Conservation (phyloP, 2,329 filamentous ascomycete species). For the Fusarium citri region DNA sequence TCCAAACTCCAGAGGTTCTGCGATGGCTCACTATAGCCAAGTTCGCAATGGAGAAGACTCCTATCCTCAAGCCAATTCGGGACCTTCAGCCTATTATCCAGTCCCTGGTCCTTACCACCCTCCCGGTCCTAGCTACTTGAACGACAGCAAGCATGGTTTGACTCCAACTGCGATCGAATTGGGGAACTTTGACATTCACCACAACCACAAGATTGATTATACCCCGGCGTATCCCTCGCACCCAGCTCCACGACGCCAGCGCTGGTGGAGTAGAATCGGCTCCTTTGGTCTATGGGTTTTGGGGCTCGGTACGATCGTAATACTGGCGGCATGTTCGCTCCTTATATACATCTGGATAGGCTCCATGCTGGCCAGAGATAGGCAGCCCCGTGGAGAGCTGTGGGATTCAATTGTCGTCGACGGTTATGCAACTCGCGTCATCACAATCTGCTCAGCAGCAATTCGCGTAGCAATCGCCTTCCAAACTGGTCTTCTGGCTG, state of each 20-base stretch:
- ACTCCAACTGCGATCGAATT: background rate
- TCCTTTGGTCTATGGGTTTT: background rate
- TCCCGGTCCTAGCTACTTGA: background rate
- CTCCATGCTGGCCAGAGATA: background rate
- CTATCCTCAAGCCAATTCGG: background rate
- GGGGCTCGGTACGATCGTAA: background rate
- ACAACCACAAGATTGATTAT: background rate
- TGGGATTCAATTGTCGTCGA: slow-evolving; percentile 16
- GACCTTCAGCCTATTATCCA: background rate
- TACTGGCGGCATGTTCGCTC: background rate
- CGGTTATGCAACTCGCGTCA: background rate
- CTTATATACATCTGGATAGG: slow-evolving; percentile 25
- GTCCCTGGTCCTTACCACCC: rapidly evolving
- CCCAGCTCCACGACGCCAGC: background rate
- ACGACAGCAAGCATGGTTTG: rapidly evolving
- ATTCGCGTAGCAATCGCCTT: slow-evolving; percentile 4
- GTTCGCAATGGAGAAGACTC: background rate
- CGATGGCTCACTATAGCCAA: slow-evolving; percentile 9
- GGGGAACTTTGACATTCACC: background rate
- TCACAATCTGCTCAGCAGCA: slow-evolving; percentile 16
- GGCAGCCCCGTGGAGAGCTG: background rate
- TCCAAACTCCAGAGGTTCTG: background rate
- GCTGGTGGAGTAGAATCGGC: background rate
- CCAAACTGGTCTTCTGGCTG: slow-evolving; percentile 1
- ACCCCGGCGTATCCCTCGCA: background rate